phyloP scores from a whole-genome alignment of 257 asterid genomes.

The Scutellaria baicalensis region DNA sequence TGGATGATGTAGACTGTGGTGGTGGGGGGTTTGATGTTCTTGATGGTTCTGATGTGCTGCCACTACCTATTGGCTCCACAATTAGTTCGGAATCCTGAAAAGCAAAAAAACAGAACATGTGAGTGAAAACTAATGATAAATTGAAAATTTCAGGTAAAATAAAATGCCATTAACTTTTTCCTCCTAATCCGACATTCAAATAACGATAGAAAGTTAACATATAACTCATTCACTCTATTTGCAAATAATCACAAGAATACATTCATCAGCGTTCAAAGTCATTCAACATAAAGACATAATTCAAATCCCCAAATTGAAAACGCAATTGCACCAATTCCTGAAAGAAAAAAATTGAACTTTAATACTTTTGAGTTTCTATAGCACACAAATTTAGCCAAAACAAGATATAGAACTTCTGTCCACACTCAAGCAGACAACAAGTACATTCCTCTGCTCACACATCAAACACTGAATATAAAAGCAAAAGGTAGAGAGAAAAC shows the following conservation, averaged over 20 bases:
- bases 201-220: neutral
- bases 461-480: neutral
- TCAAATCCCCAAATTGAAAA: neutral
- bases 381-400: neutral
- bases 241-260: neutral
- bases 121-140: conserved; percentile 4
- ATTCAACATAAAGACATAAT: neutral
- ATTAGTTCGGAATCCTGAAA: conserved; percentile 68
- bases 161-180: neutral
- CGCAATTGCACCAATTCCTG: neutral
- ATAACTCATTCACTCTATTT: neutral
- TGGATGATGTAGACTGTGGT: conserved; percentile 44
- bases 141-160: neutral
- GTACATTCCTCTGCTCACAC: conserved; percentile 1
- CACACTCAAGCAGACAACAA: neutral
- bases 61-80: conserved; percentile 70
- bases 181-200: neutral
- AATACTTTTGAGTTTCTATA: neutral
- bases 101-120: neutral
- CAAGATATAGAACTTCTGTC: neutral
- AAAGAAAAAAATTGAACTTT: neutral
- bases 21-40: conserved; percentile 45
- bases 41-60: conserved; percentile 57
- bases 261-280: neutral
- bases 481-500: neutral